These are phyloP conservation scores for Blastomyces silverae DNA, from an alignment of 2,329 filamentous ascomycete genomes.

Conservation along the genomic window DNA sequence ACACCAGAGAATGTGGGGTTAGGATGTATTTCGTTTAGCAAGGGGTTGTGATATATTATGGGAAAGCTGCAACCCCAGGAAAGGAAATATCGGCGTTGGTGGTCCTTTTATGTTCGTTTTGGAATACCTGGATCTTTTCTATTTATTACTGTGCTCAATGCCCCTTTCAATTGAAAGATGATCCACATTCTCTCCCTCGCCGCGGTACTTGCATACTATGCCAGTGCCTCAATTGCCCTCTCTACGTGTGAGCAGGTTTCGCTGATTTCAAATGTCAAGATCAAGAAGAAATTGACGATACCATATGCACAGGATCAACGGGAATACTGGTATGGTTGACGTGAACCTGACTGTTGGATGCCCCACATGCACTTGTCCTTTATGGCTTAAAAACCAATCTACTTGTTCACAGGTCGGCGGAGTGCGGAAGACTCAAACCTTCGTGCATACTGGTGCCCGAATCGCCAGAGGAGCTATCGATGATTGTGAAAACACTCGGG, in stretches of 20 bases:
- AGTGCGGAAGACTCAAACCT: slow-evolving; percentile 25
- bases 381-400: background rate
- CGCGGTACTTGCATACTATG: background rate
- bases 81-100: background rate
- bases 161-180: background rate
- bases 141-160: background rate
- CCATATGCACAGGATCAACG: slow-evolving; percentile 2
- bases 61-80: background rate
- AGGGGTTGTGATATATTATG: background rate
- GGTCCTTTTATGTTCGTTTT: background rate
- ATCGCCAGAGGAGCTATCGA: slow-evolving; percentile 47
- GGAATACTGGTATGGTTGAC: slow-evolving; percentile 8
- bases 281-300: background rate
- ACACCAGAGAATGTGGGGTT: background rate
- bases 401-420: slow-evolving; percentile 1
- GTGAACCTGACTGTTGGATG: background rate
- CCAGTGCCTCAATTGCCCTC: background rate
- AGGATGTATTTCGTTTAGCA: background rate
- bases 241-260: slow-evolving; percentile 9
- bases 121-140: background rate
- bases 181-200: slow-evolving; percentile 1
- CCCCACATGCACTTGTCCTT: background rate
- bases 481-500: slow-evolving; percentile 47
- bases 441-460: slow-evolving; percentile 46
- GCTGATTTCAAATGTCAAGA: background rate